Evolutionary conservation across 257 asterid genomes (phyloP), one percentile per base, ranked within the genome.

Genomic region (Salvia splendens): DNA sequence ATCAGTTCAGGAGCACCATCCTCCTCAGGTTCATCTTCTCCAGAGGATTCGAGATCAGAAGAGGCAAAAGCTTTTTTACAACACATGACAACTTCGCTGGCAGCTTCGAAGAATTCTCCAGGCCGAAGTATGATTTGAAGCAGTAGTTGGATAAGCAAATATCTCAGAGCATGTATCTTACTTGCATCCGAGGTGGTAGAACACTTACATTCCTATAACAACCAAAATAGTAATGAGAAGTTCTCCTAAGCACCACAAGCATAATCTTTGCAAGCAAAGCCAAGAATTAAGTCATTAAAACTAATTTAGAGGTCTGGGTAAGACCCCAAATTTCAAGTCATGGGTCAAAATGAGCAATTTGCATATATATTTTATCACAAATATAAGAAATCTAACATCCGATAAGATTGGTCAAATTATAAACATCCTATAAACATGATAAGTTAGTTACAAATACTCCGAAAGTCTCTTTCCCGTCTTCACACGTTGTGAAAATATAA

Each of bases 81-180:
- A 77, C 98, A 91, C 38, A 84, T 83, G 66, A 87, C 84, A 73
- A 94, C 85, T 77, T 94, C 96, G 36, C 89, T 74, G 73, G 96
- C 93, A 70, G 99, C 92, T 84, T 94, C 98, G 2, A 73, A 77
- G 73, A 83, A 85, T 73, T 91, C 99, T 65, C 88, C 96, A 69
- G 97, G 99, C 49, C 86, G 86, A 80, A 91, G 95, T 42, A 91
- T 77, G 73, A 88, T 81, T 83, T 91, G 99, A 50, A 91, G 99
- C 89, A 94, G 81, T 78, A 91, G 72, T 64, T 94, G 99, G 76
- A 91, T 88, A 66, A 91, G 93, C 73, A 94, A 75, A 75, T 91
- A 86, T 79, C 96, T 85, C 80, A 89, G 67, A 32, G 96, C 86
- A 78, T 81, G 97, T 51, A 86, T 79, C 77, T 83, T 88, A 69